These are phyloP conservation scores for Bipolaris victoriae DNA, from an alignment of 2,329 filamentous ascomycete genomes.

Conservation along the genomic window DNA sequence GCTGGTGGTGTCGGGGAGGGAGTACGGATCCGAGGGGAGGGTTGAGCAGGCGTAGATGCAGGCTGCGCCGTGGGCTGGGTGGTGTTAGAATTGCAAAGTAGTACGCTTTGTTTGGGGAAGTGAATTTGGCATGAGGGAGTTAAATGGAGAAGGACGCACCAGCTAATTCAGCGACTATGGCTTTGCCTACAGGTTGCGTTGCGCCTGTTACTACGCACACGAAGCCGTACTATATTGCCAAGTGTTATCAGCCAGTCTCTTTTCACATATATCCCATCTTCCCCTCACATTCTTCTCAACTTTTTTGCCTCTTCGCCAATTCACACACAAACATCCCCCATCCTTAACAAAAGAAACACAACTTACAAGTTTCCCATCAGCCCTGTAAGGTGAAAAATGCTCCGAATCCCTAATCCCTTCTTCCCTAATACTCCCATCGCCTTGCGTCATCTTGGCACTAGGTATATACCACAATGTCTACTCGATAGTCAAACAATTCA, in stretches of 20 bases:
- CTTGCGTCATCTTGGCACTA: conserved; percentile 11
- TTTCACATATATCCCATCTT: neutral
- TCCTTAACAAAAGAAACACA: neutral
- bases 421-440: neutral
- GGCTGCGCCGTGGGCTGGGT: conserved; percentile 65
- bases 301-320: neutral
- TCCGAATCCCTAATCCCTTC: conserved; percentile 44
- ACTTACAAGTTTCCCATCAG: conserved; percentile 63
- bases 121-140: too few relatives aligned
- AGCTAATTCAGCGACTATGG: conserved; percentile 66
- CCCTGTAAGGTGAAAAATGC: conserved; percentile 63
- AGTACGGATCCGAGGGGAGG: conserved; percentile 51
- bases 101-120: too few relatives aligned
- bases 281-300: too few relatives aligned
- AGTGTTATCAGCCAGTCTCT: neutral
- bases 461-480: neutral
- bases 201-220: conserved; percentile 69
- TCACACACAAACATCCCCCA: neutral
- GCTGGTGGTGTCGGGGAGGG: conserved; percentile 47
- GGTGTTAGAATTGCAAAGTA: neutral
- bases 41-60: conserved; percentile 66
- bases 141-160: conserved; percentile 46
- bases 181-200: conserved; percentile 64
- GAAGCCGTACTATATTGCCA: conserved; percentile 61
- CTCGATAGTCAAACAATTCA: neutral